Evolutionary conservation across 768 basidiomycete genomes (phyloP).

Genomic region (Leccinum fibrillosum): DNA sequence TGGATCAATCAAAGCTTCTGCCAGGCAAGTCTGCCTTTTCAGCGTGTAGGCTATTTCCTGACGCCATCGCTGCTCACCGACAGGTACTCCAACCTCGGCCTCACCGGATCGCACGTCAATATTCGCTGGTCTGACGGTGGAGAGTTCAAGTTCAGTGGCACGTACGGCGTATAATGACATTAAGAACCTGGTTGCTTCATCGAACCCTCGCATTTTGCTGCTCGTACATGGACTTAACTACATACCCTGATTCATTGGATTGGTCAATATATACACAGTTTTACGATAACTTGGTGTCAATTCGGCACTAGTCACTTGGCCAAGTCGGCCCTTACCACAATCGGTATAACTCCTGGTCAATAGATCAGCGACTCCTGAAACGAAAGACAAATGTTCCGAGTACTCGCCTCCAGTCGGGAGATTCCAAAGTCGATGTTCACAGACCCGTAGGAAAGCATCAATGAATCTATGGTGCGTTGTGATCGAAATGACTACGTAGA

Average conservation of each 20-base stretch:
- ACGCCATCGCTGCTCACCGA: background rate
- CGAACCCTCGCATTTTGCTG: background rate
- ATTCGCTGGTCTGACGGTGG: slow-evolving; percentile 45
- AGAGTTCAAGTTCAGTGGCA: slow-evolving; percentile 57
- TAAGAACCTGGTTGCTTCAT: background rate
- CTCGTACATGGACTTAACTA: background rate
- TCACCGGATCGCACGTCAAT: slow-evolving; percentile 42
- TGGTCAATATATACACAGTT: background rate
- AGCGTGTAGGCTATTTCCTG: background rate
- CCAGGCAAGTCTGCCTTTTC: slow-evolving; percentile 30
- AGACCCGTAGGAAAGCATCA: slow-evolving; percentile 47
- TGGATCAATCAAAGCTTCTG: slow-evolving; percentile 33
- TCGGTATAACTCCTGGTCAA: slow-evolving; percentile 24
- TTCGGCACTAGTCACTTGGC: slow-evolving; percentile 3
- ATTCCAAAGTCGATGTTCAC: slow-evolving; percentile 42
- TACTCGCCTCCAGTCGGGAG: slow-evolving; percentile 64
- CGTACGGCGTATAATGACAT: slow-evolving; percentile 35
- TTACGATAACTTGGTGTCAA: slow-evolving; percentile 1
- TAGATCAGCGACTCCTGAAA: slow-evolving; percentile 1
- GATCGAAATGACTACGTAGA: slow-evolving; percentile 54
- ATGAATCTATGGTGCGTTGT: slow-evolving; percentile 67
- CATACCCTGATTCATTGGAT: background rate
- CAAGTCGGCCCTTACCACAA: slow-evolving; percentile 15
- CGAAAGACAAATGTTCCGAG: background rate
- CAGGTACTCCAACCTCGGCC: slow-evolving; percentile 39